Percentiles rank a stretch among this genome's conserved stretches.
phyloP scores from a whole-genome alignment of 805 yeast species.

The Saturnispora gosingensis region DNA sequence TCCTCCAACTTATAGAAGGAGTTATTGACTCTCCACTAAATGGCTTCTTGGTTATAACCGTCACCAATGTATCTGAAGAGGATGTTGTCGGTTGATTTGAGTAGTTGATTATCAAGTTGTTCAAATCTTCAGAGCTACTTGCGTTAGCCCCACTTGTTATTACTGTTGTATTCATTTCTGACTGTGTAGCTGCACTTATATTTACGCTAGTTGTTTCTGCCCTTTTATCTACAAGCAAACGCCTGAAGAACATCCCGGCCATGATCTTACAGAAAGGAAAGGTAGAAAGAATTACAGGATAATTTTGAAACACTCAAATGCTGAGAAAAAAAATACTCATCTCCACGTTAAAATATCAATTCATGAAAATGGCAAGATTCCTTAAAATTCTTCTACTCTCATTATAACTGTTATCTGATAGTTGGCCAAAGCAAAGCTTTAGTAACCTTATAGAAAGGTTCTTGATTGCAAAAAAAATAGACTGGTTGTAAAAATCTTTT shows the following conservation, averaged over 20 bases:
- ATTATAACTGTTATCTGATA: no score
- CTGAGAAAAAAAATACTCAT: background rate
- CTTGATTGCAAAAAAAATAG: no score
- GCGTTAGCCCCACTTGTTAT: background rate
- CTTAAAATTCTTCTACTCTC: no score
- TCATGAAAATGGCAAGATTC: no score
- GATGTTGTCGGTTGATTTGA: background rate
- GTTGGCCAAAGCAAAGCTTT: no score
- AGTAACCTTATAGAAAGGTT: no score
- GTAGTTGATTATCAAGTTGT: background rate
- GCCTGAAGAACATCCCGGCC: background rate
- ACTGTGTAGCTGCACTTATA: background rate
- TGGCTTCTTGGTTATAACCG: conserved; percentile 10
- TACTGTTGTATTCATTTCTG: background rate
- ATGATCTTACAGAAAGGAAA: background rate
- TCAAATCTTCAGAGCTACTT: background rate
- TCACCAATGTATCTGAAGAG: conserved; percentile 1
- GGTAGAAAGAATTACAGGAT: background rate
- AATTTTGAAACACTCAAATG: background rate
- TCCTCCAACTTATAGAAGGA: conserved; percentile 5
- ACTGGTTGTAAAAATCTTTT: no score
- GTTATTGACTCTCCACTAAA: background rate
- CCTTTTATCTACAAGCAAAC: background rate
- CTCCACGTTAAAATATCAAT: background rate
- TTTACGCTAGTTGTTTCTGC: background rate